These are phyloP conservation scores for Adansonia digitata DNA, from an alignment of 345 rosid species.

Conservation along the genomic window DNA sequence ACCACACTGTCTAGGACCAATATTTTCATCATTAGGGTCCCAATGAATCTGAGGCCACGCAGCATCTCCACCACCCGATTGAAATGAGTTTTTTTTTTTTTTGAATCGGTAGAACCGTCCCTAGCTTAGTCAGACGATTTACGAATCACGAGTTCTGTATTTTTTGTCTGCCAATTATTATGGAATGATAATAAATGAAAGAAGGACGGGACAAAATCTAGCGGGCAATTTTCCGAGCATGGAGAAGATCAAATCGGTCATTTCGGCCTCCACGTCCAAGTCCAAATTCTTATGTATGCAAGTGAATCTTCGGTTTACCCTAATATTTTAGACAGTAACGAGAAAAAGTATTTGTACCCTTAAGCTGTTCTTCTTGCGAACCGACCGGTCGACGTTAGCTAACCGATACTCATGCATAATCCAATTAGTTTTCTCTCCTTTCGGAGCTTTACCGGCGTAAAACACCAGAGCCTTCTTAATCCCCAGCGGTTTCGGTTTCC, in stretches of 20 bases:
- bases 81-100: neutral
- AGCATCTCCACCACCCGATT: neutral
- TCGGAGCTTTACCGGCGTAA: slow-evolving; percentile 84
- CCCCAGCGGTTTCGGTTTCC: slow-evolving; percentile 70
- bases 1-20: neutral
- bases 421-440: slow-evolving; percentile 97
- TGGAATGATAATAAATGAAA: neutral
- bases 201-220: neutral
- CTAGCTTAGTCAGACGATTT: neutral
- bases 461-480: slow-evolving; percentile 93
- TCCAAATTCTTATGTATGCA: neutral
- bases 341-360: slow-evolving; percentile 42
- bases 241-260: slow-evolving; percentile 17
- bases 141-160: neutral
- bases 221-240: neutral
- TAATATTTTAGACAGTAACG: neutral
- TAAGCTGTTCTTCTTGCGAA: slow-evolving; percentile 73
- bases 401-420: slow-evolving; percentile 99
- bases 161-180: neutral
- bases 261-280: neutral
- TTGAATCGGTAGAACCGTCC: neutral
- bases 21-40: neutral
- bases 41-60: neutral
- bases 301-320: slow-evolving; percentile 1
- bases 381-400: slow-evolving; percentile 86